Conservation (phyloP, 441 rosid species). For the Cnidoscolus chayamansa region DNA sequence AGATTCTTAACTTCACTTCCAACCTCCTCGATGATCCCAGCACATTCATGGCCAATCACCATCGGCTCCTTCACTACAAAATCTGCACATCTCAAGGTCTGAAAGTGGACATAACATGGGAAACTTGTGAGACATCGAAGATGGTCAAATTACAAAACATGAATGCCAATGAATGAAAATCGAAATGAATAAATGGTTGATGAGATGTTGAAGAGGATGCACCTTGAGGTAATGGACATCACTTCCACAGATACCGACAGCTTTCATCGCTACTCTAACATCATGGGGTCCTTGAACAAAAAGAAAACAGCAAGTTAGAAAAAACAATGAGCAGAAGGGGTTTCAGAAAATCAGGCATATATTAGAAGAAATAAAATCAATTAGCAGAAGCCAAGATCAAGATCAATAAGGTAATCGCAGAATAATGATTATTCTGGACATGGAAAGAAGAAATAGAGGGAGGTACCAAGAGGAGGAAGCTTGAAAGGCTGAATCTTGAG, state of each 20-base stretch:
- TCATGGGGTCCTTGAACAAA: slow-evolving; percentile 60
- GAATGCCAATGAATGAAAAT: not conserved
- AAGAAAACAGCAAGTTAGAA: not conserved
- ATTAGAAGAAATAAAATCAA: not conserved
- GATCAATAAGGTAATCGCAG: not conserved
- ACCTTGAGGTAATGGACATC: slow-evolving; percentile 97
- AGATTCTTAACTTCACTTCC: slow-evolving; percentile 66
- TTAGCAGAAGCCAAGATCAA: not conserved
- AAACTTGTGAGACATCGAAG: slow-evolving; percentile 1
- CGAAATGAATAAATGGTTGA: not conserved
- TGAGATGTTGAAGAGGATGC: not conserved
- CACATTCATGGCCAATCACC: slow-evolving; percentile 95
- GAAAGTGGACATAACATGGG: slow-evolving; percentile 2
- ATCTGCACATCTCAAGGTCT: slow-evolving; percentile 66
- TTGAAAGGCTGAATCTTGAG: slow-evolving; percentile 85
- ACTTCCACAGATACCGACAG: slow-evolving; percentile 93
- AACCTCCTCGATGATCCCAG: slow-evolving; percentile 76
- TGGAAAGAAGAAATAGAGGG: not conserved
- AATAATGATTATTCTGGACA: not conserved
- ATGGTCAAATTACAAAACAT: not conserved
- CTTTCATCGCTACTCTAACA: slow-evolving; percentile 84
- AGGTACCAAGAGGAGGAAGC: slow-evolving; percentile 74
- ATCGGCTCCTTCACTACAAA: slow-evolving; percentile 84
- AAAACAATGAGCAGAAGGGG: slow-evolving; percentile 5
- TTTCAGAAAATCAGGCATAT: not conserved